phyloP scores from a whole-genome alignment of 495 filamentous ascomycete genomes.

The Geoglossum glabrum region DNA sequence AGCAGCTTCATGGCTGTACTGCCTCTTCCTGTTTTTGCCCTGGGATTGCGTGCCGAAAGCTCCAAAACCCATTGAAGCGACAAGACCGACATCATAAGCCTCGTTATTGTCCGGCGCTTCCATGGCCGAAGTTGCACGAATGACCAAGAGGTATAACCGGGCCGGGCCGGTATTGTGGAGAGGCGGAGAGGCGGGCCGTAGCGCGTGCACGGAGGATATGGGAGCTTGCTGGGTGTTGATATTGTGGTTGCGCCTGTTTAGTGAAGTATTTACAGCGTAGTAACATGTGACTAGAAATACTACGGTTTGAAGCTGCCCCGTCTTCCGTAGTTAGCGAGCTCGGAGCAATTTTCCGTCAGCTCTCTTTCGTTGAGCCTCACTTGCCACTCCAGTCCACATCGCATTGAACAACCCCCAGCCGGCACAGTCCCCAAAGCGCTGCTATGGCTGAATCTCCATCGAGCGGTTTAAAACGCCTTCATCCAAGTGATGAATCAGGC shows the following conservation, averaged over 20 bases:
- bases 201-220: too few species aligned
- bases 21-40: neutral
- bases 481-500: conserved; percentile 31
- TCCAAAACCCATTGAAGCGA: neutral
- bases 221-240: too few species aligned
- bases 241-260: too few species aligned
- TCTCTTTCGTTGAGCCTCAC: too few species aligned
- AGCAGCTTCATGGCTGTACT: neutral
- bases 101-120: neutral
- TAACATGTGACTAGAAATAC: too few species aligned
- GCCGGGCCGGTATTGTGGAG: neutral
- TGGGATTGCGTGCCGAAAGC: neutral
- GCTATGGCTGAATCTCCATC: conserved; percentile 32
- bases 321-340: too few species aligned
- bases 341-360: too few species aligned
- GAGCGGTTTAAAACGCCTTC: conserved; percentile 36
- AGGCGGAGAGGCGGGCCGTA: too few species aligned
- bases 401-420: neutral
- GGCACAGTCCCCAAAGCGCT: neutral
- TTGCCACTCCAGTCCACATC: too few species aligned
- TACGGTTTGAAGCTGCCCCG: too few species aligned
- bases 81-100: neutral
- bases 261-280: too few species aligned
- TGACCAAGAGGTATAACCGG: too few species aligned
- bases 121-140: neutral